Evolutionary conservation across 2,329 filamentous ascomycete genomes (phyloP), one percentile per base, ranked within the genome.

Genomic region (Metarhizium guizhouense): DNA sequence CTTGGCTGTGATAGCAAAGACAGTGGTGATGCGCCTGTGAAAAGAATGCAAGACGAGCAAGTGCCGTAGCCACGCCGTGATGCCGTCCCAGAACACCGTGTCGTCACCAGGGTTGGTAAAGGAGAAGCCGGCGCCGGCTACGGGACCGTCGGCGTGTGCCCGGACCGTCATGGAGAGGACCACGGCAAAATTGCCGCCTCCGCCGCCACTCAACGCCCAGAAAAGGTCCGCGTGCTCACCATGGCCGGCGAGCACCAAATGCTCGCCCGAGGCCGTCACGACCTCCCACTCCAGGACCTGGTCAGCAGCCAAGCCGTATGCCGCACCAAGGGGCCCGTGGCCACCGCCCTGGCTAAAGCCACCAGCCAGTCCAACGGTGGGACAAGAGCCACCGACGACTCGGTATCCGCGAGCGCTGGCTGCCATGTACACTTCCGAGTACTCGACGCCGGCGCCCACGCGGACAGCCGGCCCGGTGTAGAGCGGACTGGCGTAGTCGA

Each of bases 331-430:
- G 0, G 76, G 70, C 0, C 74, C 76, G 62, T 85, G 81, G 0
- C 84, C 84, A 14, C 81, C 84, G 5, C 82, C 82, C 63, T 83
- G 80, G 3, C 72, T 76, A 61, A 79, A 86, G 1, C 83, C 83
- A 16, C 83, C 84, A 0, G 79, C 76, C 7, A 82, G 60, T 1
- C 82, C 82, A 5, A 86, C 82, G 0, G 76, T 79, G 1, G 62
- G 57, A 54, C 80, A 80, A n/a, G 79, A 77, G 4, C 82, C 82
- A 18, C 76, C 78, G 4, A 84, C 74, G 2, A 82, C 72, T 0
- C 71, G 73, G 49, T 77, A 70, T 0, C 75, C 76, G 32, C 74
- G 65, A 50, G 72, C 65, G 13, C 76, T 63, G 2, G 78, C 79
- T 43, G 72, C 74, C 34, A 59, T 62, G 40, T 76, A 69, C 0